Conservation (phyloP, 139 green algal species). For the Dunaliella sp. region DNA sequence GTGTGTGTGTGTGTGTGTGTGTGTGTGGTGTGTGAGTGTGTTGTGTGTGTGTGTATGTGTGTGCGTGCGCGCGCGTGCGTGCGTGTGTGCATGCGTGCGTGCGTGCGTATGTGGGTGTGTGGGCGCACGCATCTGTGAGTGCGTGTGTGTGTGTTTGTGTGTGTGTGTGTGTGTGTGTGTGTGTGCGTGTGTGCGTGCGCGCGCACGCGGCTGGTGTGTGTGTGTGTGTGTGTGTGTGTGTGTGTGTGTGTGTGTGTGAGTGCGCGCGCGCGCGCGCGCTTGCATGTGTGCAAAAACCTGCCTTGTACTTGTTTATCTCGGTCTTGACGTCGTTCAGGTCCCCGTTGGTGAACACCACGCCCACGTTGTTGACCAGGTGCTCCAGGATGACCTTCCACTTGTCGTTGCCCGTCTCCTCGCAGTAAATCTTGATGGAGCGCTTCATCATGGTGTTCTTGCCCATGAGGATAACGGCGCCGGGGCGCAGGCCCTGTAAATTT, state of each 20-base stretch:
- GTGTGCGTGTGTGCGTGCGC: not conserved
- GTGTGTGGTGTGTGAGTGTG: not conserved
- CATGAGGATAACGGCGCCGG: constrained; percentile 91
- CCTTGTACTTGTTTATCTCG: constrained; percentile 82
- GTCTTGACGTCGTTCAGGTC: constrained; percentile 46
- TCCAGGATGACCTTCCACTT: constrained; percentile 83
- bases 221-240: not conserved
- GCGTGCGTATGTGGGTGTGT: not conserved
- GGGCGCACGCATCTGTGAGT: too few species aligned
- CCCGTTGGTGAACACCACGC: constrained; percentile 94
- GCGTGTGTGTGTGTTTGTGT: constrained; percentile 58
- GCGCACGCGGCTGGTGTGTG: not conserved
- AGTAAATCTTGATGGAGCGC: constrained; percentile 91
- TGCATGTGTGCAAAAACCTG: not conserved
- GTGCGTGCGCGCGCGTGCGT: not conserved
- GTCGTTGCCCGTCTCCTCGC: constrained; percentile 84
- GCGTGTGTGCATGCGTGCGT: not conserved
- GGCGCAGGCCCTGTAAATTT: constrained; percentile 81
- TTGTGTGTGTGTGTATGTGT: not conserved
- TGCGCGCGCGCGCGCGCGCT: not conserved
- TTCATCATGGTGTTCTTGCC: constrained; percentile 99
- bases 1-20: not conserved
- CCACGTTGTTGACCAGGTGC: constrained; percentile 95
- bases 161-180: constrained; percentile 1
- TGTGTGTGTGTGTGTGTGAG: not conserved